These are phyloP conservation scores for Microcyclospora pomicola DNA, from an alignment of 2,329 filamentous ascomycete species.

Conservation along the genomic window DNA sequence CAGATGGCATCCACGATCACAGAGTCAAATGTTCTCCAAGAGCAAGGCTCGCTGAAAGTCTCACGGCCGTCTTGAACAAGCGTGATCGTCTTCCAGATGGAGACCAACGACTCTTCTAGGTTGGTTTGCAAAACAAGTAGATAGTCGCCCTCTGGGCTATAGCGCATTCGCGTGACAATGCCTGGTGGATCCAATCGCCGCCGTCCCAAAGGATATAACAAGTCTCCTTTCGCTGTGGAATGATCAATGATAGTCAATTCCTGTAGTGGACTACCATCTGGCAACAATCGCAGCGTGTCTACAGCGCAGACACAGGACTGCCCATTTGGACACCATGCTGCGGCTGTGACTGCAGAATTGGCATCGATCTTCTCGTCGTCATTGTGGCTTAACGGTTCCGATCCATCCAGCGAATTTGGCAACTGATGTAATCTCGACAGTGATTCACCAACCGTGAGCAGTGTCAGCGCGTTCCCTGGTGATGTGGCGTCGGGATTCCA, in stretches of 20 bases:
- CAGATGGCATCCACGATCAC: conserved; percentile 31
- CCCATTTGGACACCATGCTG: conserved; percentile 23
- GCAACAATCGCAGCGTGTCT: conserved; percentile 9
- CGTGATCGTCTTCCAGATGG: conserved; percentile 15
- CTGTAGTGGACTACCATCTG: conserved; percentile 9
- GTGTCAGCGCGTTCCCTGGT: conserved; percentile 10
- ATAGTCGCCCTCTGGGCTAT: conserved; percentile 18
- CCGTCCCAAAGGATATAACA: conserved; percentile 9
- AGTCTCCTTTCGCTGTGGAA: conserved; percentile 10
- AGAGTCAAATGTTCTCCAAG: conserved; percentile 28
- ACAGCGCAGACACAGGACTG: conserved; percentile 18
- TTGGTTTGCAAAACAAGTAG: conserved; percentile 19
- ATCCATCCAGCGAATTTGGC: conserved; percentile 11
- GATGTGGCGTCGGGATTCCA: conserved; percentile 17
- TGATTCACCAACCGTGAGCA: conserved; percentile 22
- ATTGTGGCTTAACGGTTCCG: conserved; percentile 11
- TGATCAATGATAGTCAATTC: conserved; percentile 17
- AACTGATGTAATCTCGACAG: conserved; percentile 23
- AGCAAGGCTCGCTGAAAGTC: conserved; percentile 22
- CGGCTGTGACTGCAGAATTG: conserved; percentile 18
- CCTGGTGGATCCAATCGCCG: conserved; percentile 15
- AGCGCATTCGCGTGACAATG: conserved; percentile 17
- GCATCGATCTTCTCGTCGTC: conserved; percentile 16
- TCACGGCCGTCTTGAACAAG: conserved; percentile 3
- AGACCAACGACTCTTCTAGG: conserved; percentile 18